A percentile compares a stretch with the other conserved stretches of the same genome.
phyloP scores from a whole-genome alignment of 345 rosid species.

The Triadica sebifera region DNA sequence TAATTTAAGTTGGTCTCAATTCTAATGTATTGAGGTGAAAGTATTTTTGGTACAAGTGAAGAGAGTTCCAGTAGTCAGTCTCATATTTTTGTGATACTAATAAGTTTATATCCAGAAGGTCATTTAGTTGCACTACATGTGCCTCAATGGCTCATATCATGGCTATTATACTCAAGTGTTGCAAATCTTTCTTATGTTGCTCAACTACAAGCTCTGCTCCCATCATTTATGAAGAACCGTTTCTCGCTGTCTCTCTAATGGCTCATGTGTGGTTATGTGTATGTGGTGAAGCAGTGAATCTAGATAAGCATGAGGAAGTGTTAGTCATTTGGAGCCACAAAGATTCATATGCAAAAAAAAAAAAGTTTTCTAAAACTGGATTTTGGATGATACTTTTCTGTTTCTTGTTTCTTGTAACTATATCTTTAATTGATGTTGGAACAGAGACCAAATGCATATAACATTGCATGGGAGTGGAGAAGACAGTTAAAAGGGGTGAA shows the following conservation, averaged over 20 bases:
- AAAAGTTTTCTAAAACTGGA: not conserved
- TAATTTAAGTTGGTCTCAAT: not conserved
- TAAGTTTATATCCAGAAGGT: not conserved
- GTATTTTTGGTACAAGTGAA: not conserved
- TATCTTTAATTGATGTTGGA: not conserved
- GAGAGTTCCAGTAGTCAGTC: not conserved
- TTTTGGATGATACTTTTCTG: not conserved
- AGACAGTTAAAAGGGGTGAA: too few relatives aligned
- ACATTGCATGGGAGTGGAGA: not conserved
- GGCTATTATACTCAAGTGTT: not conserved
- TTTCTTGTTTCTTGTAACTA: not conserved
- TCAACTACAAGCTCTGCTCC: not conserved
- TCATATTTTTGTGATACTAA: not conserved
- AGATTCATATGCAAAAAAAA: not conserved
- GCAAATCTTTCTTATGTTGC: not conserved
- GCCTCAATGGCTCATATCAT: not conserved
- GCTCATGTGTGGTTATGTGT: too few relatives aligned
- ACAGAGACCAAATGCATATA: not conserved
- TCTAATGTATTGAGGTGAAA: conserved; percentile 5
- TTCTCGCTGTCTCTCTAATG: too few relatives aligned
- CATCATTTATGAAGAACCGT: too few relatives aligned
- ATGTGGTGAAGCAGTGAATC: too few relatives aligned
- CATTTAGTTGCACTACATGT: too few relatives aligned
- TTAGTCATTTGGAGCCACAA: not conserved
- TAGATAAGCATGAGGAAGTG: not conserved